Evolutionary conservation across 1,139 yeast species (phyloP).

Genomic region (Protomyces pachydermus): DNA sequence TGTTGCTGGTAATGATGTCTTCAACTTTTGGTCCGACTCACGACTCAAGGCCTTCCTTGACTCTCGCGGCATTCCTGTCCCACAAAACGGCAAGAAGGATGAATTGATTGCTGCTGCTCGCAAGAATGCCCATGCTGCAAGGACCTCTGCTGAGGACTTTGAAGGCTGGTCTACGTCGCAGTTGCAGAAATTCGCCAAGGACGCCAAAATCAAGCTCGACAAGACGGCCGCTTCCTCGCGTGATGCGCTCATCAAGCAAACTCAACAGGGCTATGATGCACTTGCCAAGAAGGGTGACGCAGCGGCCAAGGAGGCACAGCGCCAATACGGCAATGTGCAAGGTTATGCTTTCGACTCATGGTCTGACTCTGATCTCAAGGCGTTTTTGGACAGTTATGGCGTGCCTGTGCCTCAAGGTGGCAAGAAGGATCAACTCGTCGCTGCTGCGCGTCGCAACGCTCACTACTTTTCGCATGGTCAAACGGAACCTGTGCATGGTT

Average conservation of each 20-base stretch:
- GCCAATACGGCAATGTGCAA: conserved; percentile 36
- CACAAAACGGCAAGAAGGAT: conserved; percentile 47
- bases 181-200: conserved; percentile 44
- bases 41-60: conserved; percentile 50
- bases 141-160: conserved; percentile 40
- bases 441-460: conserved; percentile 30
- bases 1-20: conserved; percentile 27
- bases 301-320: conserved; percentile 33
- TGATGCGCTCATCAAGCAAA: conserved; percentile 42
- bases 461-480: conserved; percentile 24
- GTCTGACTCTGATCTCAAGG: conserved; percentile 52
- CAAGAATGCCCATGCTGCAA: conserved; percentile 44
- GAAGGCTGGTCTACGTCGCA: conserved; percentile 49
- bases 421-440: conserved; percentile 47
- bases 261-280: conserved; percentile 39
- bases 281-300: conserved; percentile 35
- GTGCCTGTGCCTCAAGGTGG: conserved; percentile 42
- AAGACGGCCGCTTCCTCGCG: conserved; percentile 40
- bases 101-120: conserved; percentile 50
- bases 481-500: conserved; percentile 15
- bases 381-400: conserved; percentile 53
- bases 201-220: conserved; percentile 41
- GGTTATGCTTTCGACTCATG: conserved; percentile 48
- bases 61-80: conserved; percentile 49
- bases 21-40: conserved; percentile 39